phyloP scores from a whole-genome alignment of 73 alveolate genomes.

The Effrenium voratum region DNA sequence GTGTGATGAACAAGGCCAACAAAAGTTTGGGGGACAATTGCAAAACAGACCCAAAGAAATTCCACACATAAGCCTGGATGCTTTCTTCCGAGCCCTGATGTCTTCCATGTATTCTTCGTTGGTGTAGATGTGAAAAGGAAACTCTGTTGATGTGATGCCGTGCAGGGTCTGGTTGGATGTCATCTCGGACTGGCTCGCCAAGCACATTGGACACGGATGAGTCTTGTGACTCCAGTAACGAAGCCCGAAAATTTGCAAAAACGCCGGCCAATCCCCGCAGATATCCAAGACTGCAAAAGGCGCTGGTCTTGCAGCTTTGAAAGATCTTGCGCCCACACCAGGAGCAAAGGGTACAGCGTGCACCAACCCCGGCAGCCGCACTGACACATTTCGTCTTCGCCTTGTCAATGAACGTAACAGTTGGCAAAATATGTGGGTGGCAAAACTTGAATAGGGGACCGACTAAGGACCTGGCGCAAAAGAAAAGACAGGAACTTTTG shows the following conservation, averaged over 20 bases:
- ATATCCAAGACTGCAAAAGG: slow-evolving; percentile 1
- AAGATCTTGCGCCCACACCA: background rate
- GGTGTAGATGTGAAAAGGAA: background rate
- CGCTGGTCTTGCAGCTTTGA: background rate
- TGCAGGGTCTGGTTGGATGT: too few species aligned
- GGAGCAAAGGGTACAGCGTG: slow-evolving; percentile 13
- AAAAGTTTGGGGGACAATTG: background rate
- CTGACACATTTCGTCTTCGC: slow-evolving; percentile 52
- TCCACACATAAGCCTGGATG: background rate
- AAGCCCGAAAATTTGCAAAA: background rate
- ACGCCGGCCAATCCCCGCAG: slow-evolving; percentile 56
- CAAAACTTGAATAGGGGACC: background rate
- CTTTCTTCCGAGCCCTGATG: background rate
- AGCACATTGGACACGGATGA: slow-evolving; percentile 32
- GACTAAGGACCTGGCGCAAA: background rate
- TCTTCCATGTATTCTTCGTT: background rate
- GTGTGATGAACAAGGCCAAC: background rate
- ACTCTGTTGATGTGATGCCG: background rate
- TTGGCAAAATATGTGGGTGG: background rate
- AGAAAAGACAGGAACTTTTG: slow-evolving; percentile 19
- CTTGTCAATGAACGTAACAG: background rate
- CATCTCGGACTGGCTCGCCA: background rate
- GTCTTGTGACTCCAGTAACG: slow-evolving; percentile 26
- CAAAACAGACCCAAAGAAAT: background rate
- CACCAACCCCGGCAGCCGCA: slow-evolving; percentile 82